Evolutionary conservation across 371 early-diverging fungal genomes (phyloP), one percentile per base, ranked within the genome.

Genomic region (Nematocida sp.): DNA sequence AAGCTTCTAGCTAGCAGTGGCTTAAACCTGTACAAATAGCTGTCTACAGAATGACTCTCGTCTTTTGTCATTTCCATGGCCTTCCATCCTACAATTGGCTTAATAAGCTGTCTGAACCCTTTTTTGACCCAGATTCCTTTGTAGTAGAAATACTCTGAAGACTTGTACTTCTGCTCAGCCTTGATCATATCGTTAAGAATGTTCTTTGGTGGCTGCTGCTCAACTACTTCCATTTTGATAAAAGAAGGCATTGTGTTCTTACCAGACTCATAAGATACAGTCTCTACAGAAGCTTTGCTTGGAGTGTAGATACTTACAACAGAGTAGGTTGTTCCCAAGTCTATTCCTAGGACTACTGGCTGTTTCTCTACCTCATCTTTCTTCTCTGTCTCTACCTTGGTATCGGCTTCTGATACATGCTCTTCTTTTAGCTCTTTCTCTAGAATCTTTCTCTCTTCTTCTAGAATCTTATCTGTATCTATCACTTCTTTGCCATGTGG

Each of bases 321-420:
- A 4, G 93, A 93, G 89, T 95, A 95, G 82, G 97, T 96, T 81
- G 97, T 96, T 84, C 99, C 97, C 84, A 98, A 87, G 88, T 96
- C 85, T 37, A 85, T 83, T 51, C 85, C 85, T 29, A 84, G 45
- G 5, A 61, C 67, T 2, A 66, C 47, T n/a, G 7, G 40, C 11
- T 55, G n/a, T n/a, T n/a, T n/a, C n/a, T n/a, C n/a, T n/a, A n/a
- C n/a, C n/a, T n/a, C n/a, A 23, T 11, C 13, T n/a, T 13, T 0
- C 51, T 49, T 49, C 3, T 21, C 11, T 1, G n/a, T 23, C 21
- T 11, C 11, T 1, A 11, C 13, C 51, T 13, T 23, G 29, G 3
- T n/a, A n/a, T n/a, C n/a, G n/a, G n/a, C n/a, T n/a, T n/a, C n/a
- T n/a, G n/a, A n/a, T n/a, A n/a, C n/a, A n/a, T 38, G 19, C 19